Percentiles rank a stretch among this genome's conserved stretches.
Evolutionary conservation across 208 protist genomes (phyloP).

Genomic region (Vickermania spadyakhi): DNA sequence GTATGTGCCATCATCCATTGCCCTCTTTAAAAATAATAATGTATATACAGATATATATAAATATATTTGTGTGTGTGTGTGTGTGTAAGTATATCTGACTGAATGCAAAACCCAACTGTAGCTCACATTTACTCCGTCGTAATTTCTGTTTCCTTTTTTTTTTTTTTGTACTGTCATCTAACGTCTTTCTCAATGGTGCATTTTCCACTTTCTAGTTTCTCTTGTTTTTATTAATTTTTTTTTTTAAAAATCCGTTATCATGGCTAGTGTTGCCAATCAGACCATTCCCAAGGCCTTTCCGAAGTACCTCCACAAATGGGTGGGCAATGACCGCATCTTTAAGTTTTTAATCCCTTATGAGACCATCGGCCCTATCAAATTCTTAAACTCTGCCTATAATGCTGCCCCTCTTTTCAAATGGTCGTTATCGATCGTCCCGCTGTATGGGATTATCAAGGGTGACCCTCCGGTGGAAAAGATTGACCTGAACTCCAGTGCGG

Average conservation of each 20-base stretch:
- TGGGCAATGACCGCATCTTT: slow-evolving; percentile 67
- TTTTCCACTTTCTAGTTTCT: not conserved
- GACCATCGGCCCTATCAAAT: slow-evolving; percentile 47
- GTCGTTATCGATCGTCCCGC: slow-evolving; percentile 77
- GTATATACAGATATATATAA: no score
- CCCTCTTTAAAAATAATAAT: no score
- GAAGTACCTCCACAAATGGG: slow-evolving; percentile 60
- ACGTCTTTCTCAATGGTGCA: slow-evolving; percentile 1
- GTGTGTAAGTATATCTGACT: no score
- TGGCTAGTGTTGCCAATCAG: slow-evolving; percentile 20
- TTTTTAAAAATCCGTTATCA: not conserved
- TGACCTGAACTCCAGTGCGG: slow-evolving; percentile 81
- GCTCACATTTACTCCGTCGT: no score
- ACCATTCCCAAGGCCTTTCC: slow-evolving; percentile 74
- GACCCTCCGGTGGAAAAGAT: slow-evolving; percentile 80
- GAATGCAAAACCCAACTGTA: no score
- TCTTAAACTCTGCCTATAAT: slow-evolving; percentile 86
- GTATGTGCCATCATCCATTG: no score
- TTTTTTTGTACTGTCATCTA: no score
- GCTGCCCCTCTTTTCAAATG: slow-evolving; percentile 79
- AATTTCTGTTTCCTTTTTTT: no score
- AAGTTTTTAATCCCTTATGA: slow-evolving; percentile 70
- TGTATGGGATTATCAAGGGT: slow-evolving; percentile 76
- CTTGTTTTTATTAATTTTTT: slow-evolving; percentile 3
- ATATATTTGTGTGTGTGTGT: no score